These are phyloP conservation scores for Coemansia sp. DNA, from an alignment of 192 early-diverging fungal genomes.

Conservation along the genomic window DNA sequence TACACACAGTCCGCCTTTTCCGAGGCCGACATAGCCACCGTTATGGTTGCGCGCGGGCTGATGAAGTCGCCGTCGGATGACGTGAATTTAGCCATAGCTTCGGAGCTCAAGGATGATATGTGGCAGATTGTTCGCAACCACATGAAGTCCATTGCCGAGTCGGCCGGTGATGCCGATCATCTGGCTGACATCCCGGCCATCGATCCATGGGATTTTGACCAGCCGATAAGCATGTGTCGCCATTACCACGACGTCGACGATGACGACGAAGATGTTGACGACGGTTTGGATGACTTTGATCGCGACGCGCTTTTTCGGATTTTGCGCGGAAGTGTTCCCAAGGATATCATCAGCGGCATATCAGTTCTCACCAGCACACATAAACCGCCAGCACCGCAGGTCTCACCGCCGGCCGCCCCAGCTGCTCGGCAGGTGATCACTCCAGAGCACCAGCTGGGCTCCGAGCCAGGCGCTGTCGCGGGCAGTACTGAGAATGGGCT, in stretches of 20 bases:
- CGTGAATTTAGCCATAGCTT: constrained; percentile 26
- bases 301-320: constrained; percentile 11
- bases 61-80: constrained; percentile 29
- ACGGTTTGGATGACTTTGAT: background rate
- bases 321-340: constrained; percentile 9
- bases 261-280: too few relatives aligned
- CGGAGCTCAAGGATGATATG: constrained; percentile 37
- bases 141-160: constrained; percentile 19
- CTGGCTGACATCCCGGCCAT: constrained; percentile 17
- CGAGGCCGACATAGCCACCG: constrained; percentile 21
- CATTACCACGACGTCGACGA: background rate
- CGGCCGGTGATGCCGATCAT: constrained; percentile 18
- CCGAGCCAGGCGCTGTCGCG: background rate
- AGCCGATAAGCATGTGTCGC: constrained; percentile 14
- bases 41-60: constrained; percentile 32
- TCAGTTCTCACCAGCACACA: background rate
- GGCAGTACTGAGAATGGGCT: background rate
- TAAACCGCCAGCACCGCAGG: background rate
- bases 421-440: too few relatives aligned
- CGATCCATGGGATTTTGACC: constrained; percentile 21
- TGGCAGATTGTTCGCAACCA: constrained; percentile 25
- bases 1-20: constrained; percentile 19
- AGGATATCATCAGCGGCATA: constrained; percentile 4
- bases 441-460: background rate
- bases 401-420: too few relatives aligned